A percentile compares a stretch with the other conserved stretches of the same genome.
Conservation (phyloP, 495 filamentous ascomycete genomes). For the Talaromyces borbonicus region DNA sequence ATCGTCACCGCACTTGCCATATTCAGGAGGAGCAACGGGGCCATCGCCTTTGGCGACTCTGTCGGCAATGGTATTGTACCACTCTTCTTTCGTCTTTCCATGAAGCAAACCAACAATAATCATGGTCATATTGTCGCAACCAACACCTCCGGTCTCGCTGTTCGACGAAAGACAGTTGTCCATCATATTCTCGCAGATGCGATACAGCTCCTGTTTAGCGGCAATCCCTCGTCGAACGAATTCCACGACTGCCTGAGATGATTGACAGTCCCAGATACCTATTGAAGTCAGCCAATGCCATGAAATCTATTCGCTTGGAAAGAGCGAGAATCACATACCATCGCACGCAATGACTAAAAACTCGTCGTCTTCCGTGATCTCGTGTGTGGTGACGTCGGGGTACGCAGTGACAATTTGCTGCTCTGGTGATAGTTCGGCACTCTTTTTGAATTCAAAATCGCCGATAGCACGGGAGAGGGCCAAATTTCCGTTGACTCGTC, state of each 20-base stretch:
- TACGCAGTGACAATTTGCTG: slow-evolving; percentile 97
- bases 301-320: slow-evolving; percentile 1
- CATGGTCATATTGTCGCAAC: slow-evolving; percentile 99
- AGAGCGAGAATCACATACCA: slow-evolving; percentile 45
- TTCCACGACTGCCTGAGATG: slow-evolving; percentile 92
- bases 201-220: slow-evolving; percentile 82
- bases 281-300: background rate
- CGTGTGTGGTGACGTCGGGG: slow-evolving; percentile 85
- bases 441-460: slow-evolving; percentile 99
- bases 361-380: slow-evolving; percentile 86
- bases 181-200: slow-evolving; percentile 99
- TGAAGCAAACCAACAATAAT: slow-evolving; percentile 77
- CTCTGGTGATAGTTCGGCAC: slow-evolving; percentile 87
- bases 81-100: slow-evolving; percentile 90
- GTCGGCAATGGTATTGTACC: slow-evolving; percentile 91
- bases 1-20: slow-evolving; percentile 69
- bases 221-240: slow-evolving; percentile 94
- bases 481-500: slow-evolving; percentile 94
- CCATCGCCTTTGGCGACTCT: slow-evolving; percentile 95
- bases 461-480: slow-evolving; percentile 96
- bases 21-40: slow-evolving; percentile 97
- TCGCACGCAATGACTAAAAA: slow-evolving; percentile 97
- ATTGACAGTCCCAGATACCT: slow-evolving; percentile 99
- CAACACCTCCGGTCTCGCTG: slow-evolving; percentile 94
- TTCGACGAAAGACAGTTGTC: slow-evolving; percentile 96